Conservation (phyloP, 176 grass and related monocot genomes). For the Alloteropsis semialata region DNA sequence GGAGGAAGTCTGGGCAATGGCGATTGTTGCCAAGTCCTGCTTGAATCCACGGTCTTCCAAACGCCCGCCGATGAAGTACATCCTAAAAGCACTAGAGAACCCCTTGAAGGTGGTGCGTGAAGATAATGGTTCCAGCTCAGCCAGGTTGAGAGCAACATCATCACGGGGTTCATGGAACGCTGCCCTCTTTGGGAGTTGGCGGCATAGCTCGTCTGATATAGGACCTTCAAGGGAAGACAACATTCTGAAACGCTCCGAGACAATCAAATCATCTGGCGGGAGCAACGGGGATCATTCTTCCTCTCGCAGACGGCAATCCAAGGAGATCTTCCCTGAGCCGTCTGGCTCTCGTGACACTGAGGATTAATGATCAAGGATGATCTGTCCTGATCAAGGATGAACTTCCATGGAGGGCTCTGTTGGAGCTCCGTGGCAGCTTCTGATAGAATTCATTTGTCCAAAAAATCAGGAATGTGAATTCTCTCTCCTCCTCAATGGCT, state of each 20-base stretch:
- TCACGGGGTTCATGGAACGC: conserved; percentile 97
- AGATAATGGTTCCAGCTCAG: conserved; percentile 70
- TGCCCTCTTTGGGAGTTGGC: conserved; percentile 88
- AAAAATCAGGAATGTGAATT: conserved; percentile 20
- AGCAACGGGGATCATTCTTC: conserved; percentile 88
- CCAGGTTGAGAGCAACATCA: conserved; percentile 75
- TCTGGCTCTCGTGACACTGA: conserved; percentile 66
- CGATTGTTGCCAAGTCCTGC: conserved; percentile 94
- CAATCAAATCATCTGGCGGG: conserved; percentile 75
- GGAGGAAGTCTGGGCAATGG: conserved; percentile 98
- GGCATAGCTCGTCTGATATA: conserved; percentile 73
- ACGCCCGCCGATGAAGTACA: conserved; percentile 75
- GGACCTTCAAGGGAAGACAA: conserved; percentile 61
- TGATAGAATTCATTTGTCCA: conserved; percentile 23
- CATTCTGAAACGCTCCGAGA: conserved; percentile 65
- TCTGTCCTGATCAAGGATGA: conserved; percentile 5
- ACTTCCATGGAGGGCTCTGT: neutral
- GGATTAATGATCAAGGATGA: conserved; percentile 41
- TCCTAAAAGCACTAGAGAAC: conserved; percentile 90
- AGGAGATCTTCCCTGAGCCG: conserved; percentile 87
- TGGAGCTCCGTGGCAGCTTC: conserved; percentile 24
- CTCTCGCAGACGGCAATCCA: conserved; percentile 66
- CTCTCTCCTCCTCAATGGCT: conserved; percentile 1
- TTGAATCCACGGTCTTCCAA: conserved; percentile 81
- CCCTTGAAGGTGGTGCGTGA: conserved; percentile 94